phyloP scores from a whole-genome alignment of 306 rosid genomes.

The Casuarina glauca region DNA sequence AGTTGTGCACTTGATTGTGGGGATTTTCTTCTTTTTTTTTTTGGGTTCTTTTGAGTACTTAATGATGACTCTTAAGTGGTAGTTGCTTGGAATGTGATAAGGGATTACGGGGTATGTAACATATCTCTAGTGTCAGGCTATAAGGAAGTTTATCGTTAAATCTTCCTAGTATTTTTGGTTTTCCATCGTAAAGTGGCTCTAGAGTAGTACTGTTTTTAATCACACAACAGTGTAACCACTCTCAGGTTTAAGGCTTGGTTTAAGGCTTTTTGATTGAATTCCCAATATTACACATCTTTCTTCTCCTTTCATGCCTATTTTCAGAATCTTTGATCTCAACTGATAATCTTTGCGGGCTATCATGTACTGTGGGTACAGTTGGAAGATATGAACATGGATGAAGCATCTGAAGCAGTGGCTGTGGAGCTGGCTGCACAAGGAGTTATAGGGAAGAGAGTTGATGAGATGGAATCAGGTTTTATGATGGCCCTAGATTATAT shows the following conservation, averaged over 20 bases:
- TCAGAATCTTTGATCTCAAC: neutral
- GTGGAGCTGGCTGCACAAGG: slow-evolving; percentile 98
- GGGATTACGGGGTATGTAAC: neutral
- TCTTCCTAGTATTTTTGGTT: neutral
- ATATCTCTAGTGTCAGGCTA: neutral
- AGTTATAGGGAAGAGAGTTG: slow-evolving; percentile 92
- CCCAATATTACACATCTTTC: neutral
- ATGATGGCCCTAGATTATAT: slow-evolving; percentile 94
- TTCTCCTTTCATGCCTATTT: neutral
- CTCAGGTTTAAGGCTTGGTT: neutral
- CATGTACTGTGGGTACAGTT: slow-evolving; percentile 45
- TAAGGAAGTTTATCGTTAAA: neutral
- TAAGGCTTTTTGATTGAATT: neutral
- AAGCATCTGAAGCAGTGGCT: slow-evolving; percentile 88
- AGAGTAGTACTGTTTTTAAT: neutral
- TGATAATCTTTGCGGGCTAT: neutral
- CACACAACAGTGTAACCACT: neutral
- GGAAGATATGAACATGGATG: slow-evolving; percentile 85
- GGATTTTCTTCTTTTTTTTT: neutral
- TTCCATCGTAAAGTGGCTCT: neutral
- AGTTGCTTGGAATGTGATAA: neutral
- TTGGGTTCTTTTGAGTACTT: neutral
- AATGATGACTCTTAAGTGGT: neutral
- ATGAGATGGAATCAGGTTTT: slow-evolving; percentile 89
- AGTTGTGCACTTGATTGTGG: neutral